Base-by-base conservation (phyloP, 495 filamentous ascomycete species). In the Penicillium bovifimosum region DNA sequence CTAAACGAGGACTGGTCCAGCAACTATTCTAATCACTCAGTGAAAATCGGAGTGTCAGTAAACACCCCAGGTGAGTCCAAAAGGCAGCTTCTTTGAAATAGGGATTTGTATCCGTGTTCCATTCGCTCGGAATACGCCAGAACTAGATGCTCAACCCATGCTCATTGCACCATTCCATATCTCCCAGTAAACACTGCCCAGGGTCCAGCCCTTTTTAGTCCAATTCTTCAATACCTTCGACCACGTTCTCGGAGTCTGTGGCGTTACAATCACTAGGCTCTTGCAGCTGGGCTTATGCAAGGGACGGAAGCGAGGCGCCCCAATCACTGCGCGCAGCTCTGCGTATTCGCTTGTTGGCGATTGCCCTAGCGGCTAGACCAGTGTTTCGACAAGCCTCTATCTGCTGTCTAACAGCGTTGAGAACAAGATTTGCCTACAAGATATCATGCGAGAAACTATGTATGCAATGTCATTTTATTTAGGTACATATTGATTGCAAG, bases 241-340 rank as follows among this genome's bases (percentile, higher is more conserved):
- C 62, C 5, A 74, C 67, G 43, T 73, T 72, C 14, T 52, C 47
- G 7, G 71, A 74, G 39, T 72, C 67, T 0, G 67, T 71, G 3
- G 70, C n/a, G n/a, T n/a, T n/a, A n/a, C 70, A 43, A 73, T 69
- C 33, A 72, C 63, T 1, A 76, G 13, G 14, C 35, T 59, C 6
- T 42, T 48, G 43, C 65, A 67, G 8, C 55, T 41, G 6, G 31
- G 45, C 0, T 3, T 2, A 13, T 1, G 1, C 55, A 50, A 54
- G 16, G 24, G 4, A 9, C 18, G 16, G 33, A 59, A 65, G 3
- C 59, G 65, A 1, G 69, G 45, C 20, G 71, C 73, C 27, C 59
- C 72, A 42, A 76, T 61, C 16, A 70, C 69, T 5, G 71, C 71
- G 3, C 73, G 73, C 5, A 76, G 61, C 50, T 75, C 67, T 24